Percentiles rank a stretch among this genome's conserved stretches.
These are phyloP conservation scores for Metarhizium sp. DNA, from an alignment of 2,329 filamentous ascomycete species.

Conservation along the genomic window DNA sequence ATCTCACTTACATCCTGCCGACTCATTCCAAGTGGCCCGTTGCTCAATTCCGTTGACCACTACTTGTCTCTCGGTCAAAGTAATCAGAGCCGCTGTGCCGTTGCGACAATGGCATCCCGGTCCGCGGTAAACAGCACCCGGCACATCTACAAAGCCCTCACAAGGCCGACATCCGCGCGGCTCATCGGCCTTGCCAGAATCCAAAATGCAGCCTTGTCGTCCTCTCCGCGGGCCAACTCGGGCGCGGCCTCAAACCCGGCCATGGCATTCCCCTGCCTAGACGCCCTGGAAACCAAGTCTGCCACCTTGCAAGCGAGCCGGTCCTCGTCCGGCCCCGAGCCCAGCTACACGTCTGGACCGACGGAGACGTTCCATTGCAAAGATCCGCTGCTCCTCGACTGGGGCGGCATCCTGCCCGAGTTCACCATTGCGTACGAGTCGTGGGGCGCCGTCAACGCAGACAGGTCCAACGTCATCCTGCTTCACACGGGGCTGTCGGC, in stretches of 20 bases:
- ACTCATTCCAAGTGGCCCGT: neutral
- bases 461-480: slow-evolving; percentile 81
- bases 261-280: slow-evolving; percentile 83
- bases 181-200: neutral
- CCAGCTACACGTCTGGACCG: slow-evolving; percentile 85
- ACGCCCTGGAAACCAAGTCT: slow-evolving; percentile 71
- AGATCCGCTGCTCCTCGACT: slow-evolving; percentile 75
- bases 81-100: neutral
- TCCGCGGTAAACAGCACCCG: slow-evolving; percentile 6
- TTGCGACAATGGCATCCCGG: slow-evolving; percentile 8
- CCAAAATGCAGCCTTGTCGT: neutral
- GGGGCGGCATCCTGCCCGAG: slow-evolving; percentile 83
- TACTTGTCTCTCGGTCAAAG: neutral
- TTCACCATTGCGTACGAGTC: slow-evolving; percentile 91
- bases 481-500: slow-evolving; percentile 91
- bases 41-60: neutral
- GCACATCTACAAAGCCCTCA: slow-evolving; percentile 4
- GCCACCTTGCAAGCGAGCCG: slow-evolving; percentile 47
- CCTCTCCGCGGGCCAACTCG: slow-evolving; percentile 9
- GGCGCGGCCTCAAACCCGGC: slow-evolving; percentile 63
- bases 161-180: slow-evolving; percentile 1
- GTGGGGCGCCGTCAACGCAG: slow-evolving; percentile 73
- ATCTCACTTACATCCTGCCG: neutral
- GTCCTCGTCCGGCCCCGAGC: slow-evolving; percentile 75
- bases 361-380: slow-evolving; percentile 68